Evolutionary conservation across 345 rosid species (phyloP).

Genomic region (Microcos paniculata): DNA sequence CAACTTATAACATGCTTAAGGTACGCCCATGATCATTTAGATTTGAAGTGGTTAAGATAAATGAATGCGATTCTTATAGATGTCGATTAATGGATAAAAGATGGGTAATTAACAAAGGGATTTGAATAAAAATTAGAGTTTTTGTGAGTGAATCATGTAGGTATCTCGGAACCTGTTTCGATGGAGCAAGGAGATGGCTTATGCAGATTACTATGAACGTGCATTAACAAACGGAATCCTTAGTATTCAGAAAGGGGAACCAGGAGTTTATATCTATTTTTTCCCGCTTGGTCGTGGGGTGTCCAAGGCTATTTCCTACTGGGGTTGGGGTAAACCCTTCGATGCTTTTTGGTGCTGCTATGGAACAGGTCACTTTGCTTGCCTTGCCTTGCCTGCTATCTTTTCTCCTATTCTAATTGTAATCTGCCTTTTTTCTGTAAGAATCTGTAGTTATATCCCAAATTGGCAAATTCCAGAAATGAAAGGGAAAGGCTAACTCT

Average conservation of each 20-base stretch:
- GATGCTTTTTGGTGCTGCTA: constrained; percentile 92
- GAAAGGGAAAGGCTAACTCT: background rate
- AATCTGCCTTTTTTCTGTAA: background rate
- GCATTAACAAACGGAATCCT: constrained; percentile 85
- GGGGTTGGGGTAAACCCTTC: constrained; percentile 75
- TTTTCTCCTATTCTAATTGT: too few species aligned
- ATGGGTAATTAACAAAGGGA: too few species aligned
- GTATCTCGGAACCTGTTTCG: constrained; percentile 79
- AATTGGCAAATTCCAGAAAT: background rate
- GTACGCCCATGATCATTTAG: constrained; percentile 16
- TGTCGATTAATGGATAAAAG: too few species aligned
- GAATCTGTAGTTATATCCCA: background rate
- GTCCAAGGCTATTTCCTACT: constrained; percentile 67
- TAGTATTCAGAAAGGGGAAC: constrained; percentile 82
- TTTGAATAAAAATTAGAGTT: background rate
- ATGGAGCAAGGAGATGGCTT: constrained; percentile 80
- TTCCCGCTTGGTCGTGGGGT: constrained; percentile 70
- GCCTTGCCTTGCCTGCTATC: background rate
- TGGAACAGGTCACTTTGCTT: constrained; percentile 64
- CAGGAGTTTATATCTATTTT: constrained; percentile 89
- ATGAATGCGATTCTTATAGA: too few species aligned
- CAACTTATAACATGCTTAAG: constrained; percentile 95
- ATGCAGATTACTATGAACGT: constrained; percentile 92
- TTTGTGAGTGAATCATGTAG: constrained; percentile 23
- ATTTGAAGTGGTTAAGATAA: too few species aligned